Conservation (phyloP, 2,329 filamentous ascomycete species). For the Hymenoscyphus repandus region DNA sequence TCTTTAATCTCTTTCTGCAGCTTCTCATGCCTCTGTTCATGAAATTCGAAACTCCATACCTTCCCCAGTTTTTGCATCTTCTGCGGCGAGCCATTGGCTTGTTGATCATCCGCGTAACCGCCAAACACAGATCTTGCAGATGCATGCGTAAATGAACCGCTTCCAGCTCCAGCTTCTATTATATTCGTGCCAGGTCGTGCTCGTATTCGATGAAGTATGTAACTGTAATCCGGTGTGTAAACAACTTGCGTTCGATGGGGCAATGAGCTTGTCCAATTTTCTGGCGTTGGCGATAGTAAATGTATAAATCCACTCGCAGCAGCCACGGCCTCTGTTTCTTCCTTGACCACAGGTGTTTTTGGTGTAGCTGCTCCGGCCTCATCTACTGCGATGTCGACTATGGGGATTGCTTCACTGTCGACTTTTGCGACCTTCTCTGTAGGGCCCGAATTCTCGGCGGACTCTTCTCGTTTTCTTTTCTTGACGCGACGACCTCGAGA, state of each 20-base stretch:
- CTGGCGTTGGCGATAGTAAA: conserved; percentile 71
- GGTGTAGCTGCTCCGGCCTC: conserved; percentile 23
- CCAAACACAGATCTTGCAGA: conserved; percentile 71
- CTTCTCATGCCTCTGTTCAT: conserved; percentile 65
- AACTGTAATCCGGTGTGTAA: conserved; percentile 83
- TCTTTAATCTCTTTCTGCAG: conserved; percentile 64
- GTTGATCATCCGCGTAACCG: conserved; percentile 50
- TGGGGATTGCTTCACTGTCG: conserved; percentile 1
- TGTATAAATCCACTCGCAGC: conserved; percentile 70
- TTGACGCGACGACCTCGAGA: conserved; percentile 68
- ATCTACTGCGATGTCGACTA: conserved; percentile 25
- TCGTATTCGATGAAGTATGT: conserved; percentile 70
- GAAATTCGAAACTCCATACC: conserved; percentile 80
- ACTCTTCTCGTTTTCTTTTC: conserved; percentile 39
- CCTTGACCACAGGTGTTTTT: conserved; percentile 29
- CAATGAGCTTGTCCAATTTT: conserved; percentile 74
- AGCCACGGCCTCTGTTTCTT: conserved; percentile 45
- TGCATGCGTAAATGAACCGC: conserved; percentile 80
- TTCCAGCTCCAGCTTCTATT: conserved; percentile 78
- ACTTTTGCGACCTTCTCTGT: conserved; percentile 7
- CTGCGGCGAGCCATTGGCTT: conserved; percentile 28
- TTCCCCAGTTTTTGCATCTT: conserved; percentile 49
- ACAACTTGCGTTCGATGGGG: conserved; percentile 83
- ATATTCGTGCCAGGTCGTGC: conserved; percentile 67
- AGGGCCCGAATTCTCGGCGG: conserved; percentile 20